phyloP scores from a whole-genome alignment of 768 basidiomycete genomes.

The Tulasnella sp. region DNA sequence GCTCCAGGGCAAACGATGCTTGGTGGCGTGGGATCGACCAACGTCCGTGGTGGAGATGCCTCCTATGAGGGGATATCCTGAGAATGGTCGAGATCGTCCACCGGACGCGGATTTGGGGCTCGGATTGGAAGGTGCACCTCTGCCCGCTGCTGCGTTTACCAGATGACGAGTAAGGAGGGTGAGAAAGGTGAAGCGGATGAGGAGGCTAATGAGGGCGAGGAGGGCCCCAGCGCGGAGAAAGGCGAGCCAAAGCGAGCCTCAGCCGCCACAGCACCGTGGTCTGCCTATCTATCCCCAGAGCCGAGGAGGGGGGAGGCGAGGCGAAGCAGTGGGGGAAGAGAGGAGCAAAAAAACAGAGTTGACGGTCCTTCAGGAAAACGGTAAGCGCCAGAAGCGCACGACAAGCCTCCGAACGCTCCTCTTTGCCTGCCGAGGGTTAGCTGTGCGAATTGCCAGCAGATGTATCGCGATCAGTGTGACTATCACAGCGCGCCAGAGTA shows the following conservation, averaged over 20 bases:
- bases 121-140: constrained; percentile 6
- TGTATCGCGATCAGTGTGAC: no score
- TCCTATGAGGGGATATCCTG: constrained; percentile 69
- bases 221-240: neutral
- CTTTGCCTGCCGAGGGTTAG: no score
- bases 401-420: no score
- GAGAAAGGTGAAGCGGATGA: neutral
- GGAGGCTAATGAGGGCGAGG: constrained; percentile 29
- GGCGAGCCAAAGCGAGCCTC: neutral
- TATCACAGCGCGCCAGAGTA: no score
- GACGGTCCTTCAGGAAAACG: no score
- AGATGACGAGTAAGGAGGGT: constrained; percentile 19
- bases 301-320: no score
- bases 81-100: constrained; percentile 76
- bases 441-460: no score
- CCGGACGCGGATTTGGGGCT: constrained; percentile 25
- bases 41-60: constrained; percentile 89
- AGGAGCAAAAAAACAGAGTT: no score
- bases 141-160: neutral
- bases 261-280: neutral
- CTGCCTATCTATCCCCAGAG: constrained; percentile 30
- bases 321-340: no score
- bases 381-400: no score
- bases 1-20: constrained; percentile 35
- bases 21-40: constrained; percentile 55